Conservation (phyloP, 345 rosid species). For the Trapa bicornis region DNA sequence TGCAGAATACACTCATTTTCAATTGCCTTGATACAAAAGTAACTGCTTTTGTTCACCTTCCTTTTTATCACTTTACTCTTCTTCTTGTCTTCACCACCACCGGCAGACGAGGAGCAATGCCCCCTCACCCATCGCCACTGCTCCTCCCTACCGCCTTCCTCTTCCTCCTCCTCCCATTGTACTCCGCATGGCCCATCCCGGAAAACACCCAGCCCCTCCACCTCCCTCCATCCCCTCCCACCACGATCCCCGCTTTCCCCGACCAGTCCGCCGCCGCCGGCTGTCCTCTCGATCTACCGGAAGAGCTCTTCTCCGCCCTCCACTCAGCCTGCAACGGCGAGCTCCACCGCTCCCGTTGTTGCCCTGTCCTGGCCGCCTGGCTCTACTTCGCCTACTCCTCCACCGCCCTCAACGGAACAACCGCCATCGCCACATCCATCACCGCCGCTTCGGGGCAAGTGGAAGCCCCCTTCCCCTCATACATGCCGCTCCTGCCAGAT, state of each 20-base stretch:
- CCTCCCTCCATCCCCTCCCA: slow-evolving; percentile 29
- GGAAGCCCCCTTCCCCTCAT: slow-evolving; percentile 20
- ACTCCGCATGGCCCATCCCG: no score
- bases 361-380: slow-evolving; percentile 87
- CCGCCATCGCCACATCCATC: neutral
- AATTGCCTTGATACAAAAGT: no score
- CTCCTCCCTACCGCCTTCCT: no score
- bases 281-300: slow-evolving; percentile 59
- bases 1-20: no score
- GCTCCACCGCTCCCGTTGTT: slow-evolving; percentile 48
- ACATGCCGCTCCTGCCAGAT: slow-evolving; percentile 78
- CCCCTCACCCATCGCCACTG: no score
- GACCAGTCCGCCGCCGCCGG: slow-evolving; percentile 57
- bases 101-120: no score
- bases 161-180: no score
- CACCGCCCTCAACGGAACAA: slow-evolving; percentile 28
- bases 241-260: slow-evolving; percentile 70
- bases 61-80: no score
- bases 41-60: no score
- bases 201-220: no score
- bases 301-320: slow-evolving; percentile 48
- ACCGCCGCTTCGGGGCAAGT: no score
- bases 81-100: no score
- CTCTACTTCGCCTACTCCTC: slow-evolving; percentile 75
- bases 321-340: slow-evolving; percentile 20